Base-by-base conservation (phyloP, 306 rosid genomes). In the Gynostemma pentaphyllum region DNA sequence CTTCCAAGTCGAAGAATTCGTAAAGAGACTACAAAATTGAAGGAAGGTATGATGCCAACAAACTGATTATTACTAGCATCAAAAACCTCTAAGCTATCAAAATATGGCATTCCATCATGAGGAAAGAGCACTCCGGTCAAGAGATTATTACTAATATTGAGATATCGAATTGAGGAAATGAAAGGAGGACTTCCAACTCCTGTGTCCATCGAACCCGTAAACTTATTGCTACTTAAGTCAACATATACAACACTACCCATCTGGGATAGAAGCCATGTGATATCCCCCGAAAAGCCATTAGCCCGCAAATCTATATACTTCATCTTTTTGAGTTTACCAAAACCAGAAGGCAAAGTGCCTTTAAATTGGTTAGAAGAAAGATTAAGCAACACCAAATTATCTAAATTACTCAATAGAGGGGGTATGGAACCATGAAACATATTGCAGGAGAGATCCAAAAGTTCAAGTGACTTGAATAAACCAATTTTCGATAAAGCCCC, bases 21-120 rank as follows among this genome's bases (percentile, higher is more conserved):
- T n/a, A 88, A 75, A n/a, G 96, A 88, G 63, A 88, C 83, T 9
- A 85, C 83, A 23, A 88, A 83, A 7, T 77, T 64, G 74, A 88
- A 83, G 76, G 87, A 70, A 65, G 96, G 94, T 66, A 88, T 74
- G 49, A 48, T 62, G 34, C 94, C 94, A 51, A 36, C 84, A 64
- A 88, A 61, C 71, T 72, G 80, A 74, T 88, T 88, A 71, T 72
- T 50, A 74, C 84, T 83, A 56, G 85, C 94, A 85, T 88, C 96
- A 32, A 88, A 77, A n/a, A 85, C 80, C 79, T 79, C 90, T 79
- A 88, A 83, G 74, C 69, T 83, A 71, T 88, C 96, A 55, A 88
- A 84, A 70, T 80, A 88, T 19, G 96, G 83, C 80, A 85, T 77
- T 51, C 89, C 96, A 79, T 85, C 94, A 62, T 88, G 94, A 55